Base-by-base conservation (phyloP, 768 basidiomycete genomes). In the Mycena olivaceomarginata region DNA sequence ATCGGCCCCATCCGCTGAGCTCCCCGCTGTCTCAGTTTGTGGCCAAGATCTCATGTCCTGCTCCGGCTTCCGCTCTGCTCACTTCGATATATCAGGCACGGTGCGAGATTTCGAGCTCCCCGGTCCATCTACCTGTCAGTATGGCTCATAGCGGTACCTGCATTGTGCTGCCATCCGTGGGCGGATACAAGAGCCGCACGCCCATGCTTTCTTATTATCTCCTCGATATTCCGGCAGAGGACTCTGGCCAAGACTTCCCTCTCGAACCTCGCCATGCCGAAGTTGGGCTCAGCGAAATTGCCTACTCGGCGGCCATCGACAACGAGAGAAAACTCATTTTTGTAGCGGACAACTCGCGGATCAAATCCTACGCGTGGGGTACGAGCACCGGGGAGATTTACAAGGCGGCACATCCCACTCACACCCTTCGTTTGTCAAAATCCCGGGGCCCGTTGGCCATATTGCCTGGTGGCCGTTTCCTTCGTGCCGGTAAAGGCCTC, bases 311-410 rank as follows among this genome's bases (percentile, higher is more conserved):
- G 12, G 76, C 78, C 2, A 77, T 84, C 13, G 86, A 88, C 75
- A 85, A 85, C 11, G 76, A 78, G 15, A 82, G 85, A 45, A 86
- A 84, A 51, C 84, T 89, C 12, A 79, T 89, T 5, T 87, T 86
- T 72, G 81, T 83, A 2, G 88, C 83, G 1, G 88, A 89, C 71
- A 53, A 51, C 12, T 74, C 80, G 18, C 78, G 86, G 16, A 75
- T 89, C 75, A 89, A 89, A 73, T 87, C 87, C 0, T 90, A 85
- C 76, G 75, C 76, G 4, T 88, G 86, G 83, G 81, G 64, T 2
- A 65, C 77, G 0, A 66, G 63, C 15, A 70, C 46, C 5, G 51
- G 70, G 10, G 64, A 76, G 39, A 39, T 51, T 18, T 56, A 73
- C 40, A 56, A 77, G 15, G 43, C 48, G 8, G 64, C 74, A 2